A percentile compares a stretch with the other conserved stretches of the same genome.
Conservation (phyloP, 1,284 basidiomycete genomes). For the Heliocybe sulcata region DNA sequence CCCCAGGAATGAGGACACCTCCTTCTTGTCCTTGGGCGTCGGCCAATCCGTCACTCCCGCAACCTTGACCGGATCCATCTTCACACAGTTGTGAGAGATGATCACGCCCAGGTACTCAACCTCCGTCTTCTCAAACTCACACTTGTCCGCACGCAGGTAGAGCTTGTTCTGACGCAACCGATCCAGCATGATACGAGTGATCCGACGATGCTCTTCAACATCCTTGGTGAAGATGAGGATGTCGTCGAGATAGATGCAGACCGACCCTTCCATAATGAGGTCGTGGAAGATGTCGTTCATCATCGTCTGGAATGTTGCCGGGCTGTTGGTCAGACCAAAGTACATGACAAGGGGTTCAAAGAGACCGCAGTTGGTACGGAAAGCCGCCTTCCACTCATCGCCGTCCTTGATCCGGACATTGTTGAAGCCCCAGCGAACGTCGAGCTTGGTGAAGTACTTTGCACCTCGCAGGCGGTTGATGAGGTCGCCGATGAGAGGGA, state of each 20-base stretch:
- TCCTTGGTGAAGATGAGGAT: constrained; percentile 16
- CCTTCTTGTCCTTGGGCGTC: constrained; percentile 15
- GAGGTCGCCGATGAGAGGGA: not conserved
- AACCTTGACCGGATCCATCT: constrained; percentile 30
- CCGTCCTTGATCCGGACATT: constrained; percentile 15
- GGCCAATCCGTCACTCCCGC: constrained; percentile 26
- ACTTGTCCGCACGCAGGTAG: constrained; percentile 29
- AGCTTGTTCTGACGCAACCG: constrained; percentile 21
- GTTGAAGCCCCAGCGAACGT: constrained; percentile 1
- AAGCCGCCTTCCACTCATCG: constrained; percentile 19
- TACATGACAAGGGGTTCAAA: constrained; percentile 21
- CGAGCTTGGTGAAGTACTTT: not conserved
- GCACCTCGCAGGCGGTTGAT: not conserved
- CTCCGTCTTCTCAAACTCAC: constrained; percentile 21
- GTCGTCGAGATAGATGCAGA: constrained; percentile 22
- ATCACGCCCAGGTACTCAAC: constrained; percentile 32
- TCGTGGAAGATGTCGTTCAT: constrained; percentile 18
- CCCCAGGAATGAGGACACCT: constrained; percentile 30
- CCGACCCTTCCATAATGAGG: constrained; percentile 9
- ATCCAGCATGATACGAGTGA: constrained; percentile 24
- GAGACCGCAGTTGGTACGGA: constrained; percentile 17
- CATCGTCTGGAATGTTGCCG: constrained; percentile 15
- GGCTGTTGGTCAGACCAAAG: constrained; percentile 20
- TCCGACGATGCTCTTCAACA: constrained; percentile 9
- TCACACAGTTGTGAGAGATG: constrained; percentile 17